A percentile compares a stretch with the other conserved stretches of the same genome.
Evolutionary conservation across 208 protist species (phyloP).

Genomic region (Trypanosoma caninum): DNA sequence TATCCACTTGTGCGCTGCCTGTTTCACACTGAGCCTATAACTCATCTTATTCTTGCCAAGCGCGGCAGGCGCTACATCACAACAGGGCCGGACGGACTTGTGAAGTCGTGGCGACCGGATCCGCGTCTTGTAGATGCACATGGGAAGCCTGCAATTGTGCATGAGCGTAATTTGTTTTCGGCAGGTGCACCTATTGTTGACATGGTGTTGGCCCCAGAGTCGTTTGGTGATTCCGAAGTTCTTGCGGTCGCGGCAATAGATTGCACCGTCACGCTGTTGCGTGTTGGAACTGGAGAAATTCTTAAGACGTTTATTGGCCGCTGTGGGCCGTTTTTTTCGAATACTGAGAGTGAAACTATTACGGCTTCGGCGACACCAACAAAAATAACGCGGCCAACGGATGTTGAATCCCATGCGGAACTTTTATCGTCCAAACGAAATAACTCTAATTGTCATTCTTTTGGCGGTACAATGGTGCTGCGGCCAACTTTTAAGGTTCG

Average conservation of each 20-base stretch:
- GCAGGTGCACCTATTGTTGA: constrained; percentile 63
- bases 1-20: constrained; percentile 74
- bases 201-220: constrained; percentile 40
- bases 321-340: too few relatives aligned
- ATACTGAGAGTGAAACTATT: too few relatives aligned
- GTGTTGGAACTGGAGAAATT: constrained; percentile 59
- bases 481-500: constrained; percentile 72
- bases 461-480: constrained; percentile 28
- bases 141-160: constrained; percentile 51
- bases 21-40: constrained; percentile 73
- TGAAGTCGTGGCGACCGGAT: constrained; percentile 81
- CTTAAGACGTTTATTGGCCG: constrained; percentile 74
- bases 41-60: constrained; percentile 48
- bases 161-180: constrained; percentile 67
- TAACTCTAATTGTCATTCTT: too few relatives aligned
- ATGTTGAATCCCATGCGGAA: constrained; percentile 24
- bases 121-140: constrained; percentile 40
- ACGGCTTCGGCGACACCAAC: constrained; percentile 20
- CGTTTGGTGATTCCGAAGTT: constrained; percentile 75
- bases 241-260: constrained; percentile 68
- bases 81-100: constrained; percentile 64
- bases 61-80: constrained; percentile 67
- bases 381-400: constrained; percentile 27
- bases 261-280: constrained; percentile 77
- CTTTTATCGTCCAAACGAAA: too few relatives aligned